Base-by-base conservation (phyloP, 2,329 filamentous ascomycete species). In the Incumbomyces lentus region DNA sequence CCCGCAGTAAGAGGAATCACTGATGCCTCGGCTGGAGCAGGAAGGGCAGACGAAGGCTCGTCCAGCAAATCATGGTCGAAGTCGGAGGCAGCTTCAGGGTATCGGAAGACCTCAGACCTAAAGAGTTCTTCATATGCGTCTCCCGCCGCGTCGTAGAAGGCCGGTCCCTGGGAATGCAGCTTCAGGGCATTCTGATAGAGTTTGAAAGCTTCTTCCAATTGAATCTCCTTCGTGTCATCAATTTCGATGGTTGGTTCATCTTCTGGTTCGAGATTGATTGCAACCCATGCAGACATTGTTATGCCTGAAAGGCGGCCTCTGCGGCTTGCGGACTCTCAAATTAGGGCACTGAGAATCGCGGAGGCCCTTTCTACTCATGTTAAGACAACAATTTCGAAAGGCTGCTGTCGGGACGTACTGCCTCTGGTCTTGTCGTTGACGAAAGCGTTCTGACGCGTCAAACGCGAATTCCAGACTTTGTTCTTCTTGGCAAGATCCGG, bases 151-250 rank as follows among this genome's bases (percentile, higher is more conserved):
- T 79, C 67, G 62, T 86, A 92, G 45, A 80, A 85, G 14, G 70
- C 69, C 0, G 85, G 80, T 1, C 92, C 89, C 66, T 94, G 87
- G 1, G 90, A 83, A 62, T 98, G 92, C 55, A 89, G 79, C 64
- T 90, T 95, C 48, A 98, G 70, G 39, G 92, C 92, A 57, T 75
- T 82, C 61, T 96, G 89, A 62, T 95, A 98, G 31, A 90, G 78
- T 67, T 95, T 96, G 52, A 98, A 72, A 40, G 92, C 89, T 68
- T 98, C 92, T 60, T 98, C 92, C 60, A 96, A 90, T 73, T 95
- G 89, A 44, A 98, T 81, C 65, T 96, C 90, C 63, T 90, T 92
- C 30, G 89, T 95, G 59, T 92, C 88, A 63, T 98, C 92, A 60
- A 95, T 72, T 66, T 95, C 89, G 58, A 94, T 86, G 61, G 95